Base-by-base conservation (phyloP, 1,139 yeast genomes). In the Eremothecium sinecaudum region DNA sequence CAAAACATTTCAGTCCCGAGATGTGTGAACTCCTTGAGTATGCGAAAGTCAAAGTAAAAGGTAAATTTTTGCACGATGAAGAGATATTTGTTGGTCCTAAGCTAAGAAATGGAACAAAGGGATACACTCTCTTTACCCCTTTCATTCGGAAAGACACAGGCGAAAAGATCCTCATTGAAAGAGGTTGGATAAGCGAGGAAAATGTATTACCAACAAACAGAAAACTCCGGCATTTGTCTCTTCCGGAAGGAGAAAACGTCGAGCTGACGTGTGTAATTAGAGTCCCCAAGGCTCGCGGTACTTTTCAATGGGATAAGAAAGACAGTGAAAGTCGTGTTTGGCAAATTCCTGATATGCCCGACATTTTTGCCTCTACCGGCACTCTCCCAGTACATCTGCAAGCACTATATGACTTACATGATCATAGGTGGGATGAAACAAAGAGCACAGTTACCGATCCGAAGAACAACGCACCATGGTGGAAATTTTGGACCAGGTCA, bases 41-140 rank as follows among this genome's bases (percentile, higher is more conserved):
- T 57, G 69, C 96, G 35, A 68, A 79, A 42, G 87, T 90, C 36
- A 63, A 66, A 19, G 63, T 81, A 11, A 73, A 68, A 35, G 99
- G 99, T 0, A 70, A 64, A 39, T 90, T 80, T 56, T 78, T 82
- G 46, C 92, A 90, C 51, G 74, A 75, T 14, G 78, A 86, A 51
- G 99, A 90, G 56, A 75, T 86, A 66, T 81, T 82, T 48, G 83
- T 92, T 34, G 97, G 97, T 0, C 98, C 98, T 12, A 69, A 95
- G 45, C 67, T 81, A 38, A 69, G 70, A 43, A 76, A 83, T 43
- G 94, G 87, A 6, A 67, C 66, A 44, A 70, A 75, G 38, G 98
- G 98, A 2, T 90, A 81, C 56, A 63, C 73, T 31, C 69, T 90
- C 9, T 75, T 83, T 24, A 79, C 94, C 6, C 98, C 98, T 4